Percentiles rank a stretch among this genome's conserved stretches.
phyloP scores from a whole-genome alignment of 306 rosid genomes.

The Hippophae rhamnoides region DNA sequence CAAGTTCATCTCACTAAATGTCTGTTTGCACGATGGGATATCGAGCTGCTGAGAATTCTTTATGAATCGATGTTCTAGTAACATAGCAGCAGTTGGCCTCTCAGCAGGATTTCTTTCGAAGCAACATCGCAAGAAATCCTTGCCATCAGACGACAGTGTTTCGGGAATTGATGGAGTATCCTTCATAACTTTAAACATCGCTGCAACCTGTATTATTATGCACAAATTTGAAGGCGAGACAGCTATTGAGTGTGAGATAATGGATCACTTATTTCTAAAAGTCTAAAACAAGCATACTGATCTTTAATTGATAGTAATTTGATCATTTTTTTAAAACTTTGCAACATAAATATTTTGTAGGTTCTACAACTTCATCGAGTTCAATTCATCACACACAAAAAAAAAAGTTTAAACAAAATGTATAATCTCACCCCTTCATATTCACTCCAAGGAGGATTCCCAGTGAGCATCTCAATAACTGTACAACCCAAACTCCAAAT shows the following conservation, averaged over 20 bases:
- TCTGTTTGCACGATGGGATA: slow-evolving; percentile 28
- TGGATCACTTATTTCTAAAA: background rate
- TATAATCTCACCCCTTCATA: slow-evolving; percentile 75
- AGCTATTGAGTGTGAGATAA: background rate
- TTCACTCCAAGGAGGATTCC: slow-evolving; percentile 96
- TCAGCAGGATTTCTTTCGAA: slow-evolving; percentile 93
- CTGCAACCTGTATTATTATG: slow-evolving; percentile 70
- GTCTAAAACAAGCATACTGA: too few species aligned
- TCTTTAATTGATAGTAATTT: too few species aligned
- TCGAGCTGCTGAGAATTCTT: slow-evolving; percentile 42
- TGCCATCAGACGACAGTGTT: slow-evolving; percentile 66
- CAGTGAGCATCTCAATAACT: slow-evolving; percentile 87
- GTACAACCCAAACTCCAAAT: slow-evolving; percentile 99
- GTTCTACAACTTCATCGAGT: background rate
- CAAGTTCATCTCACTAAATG: slow-evolving; percentile 25
- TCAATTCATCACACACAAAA: background rate
- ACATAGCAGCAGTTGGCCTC: slow-evolving; percentile 54
- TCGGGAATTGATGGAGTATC: slow-evolving; percentile 85
- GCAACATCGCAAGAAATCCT: slow-evolving; percentile 77
- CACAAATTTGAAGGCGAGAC: slow-evolving; percentile 14
- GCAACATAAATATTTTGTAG: background rate
- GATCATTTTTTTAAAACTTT: too few species aligned
- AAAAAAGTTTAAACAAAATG: background rate
- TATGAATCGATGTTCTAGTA: slow-evolving; percentile 76
- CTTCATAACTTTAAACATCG: slow-evolving; percentile 88